Conservation (phyloP, 345 rosid species). For the Angophora floribunda region DNA sequence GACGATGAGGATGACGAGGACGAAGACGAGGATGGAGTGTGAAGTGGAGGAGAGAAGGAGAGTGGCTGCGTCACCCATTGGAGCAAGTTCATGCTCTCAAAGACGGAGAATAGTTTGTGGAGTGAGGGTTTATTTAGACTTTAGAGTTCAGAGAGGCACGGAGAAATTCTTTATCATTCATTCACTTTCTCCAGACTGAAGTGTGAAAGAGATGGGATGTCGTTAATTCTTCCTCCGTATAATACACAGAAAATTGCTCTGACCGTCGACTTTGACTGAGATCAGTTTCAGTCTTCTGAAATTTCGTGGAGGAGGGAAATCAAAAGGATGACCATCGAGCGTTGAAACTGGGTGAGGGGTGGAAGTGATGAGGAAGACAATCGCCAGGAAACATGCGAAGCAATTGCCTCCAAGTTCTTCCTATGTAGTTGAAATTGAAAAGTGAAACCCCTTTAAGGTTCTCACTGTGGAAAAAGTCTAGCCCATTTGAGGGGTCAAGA, state of each 20-base stretch:
- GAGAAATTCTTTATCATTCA: neutral
- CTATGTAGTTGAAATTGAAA: rapidly evolving
- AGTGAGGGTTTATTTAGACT: neutral
- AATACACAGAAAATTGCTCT: no score
- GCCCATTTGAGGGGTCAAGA: neutral
- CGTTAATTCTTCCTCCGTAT: no score
- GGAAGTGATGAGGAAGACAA: neutral
- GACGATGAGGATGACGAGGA: rapidly evolving
- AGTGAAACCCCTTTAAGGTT: neutral
- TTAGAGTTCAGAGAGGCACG: neutral
- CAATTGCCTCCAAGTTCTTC: neutral
- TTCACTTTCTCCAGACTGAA: neutral
- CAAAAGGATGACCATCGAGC: neutral
- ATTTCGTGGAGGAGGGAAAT: neutral
- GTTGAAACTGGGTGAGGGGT: rapidly evolving
- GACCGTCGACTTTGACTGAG: neutral
- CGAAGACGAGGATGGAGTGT: neutral
- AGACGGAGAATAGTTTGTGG: neutral
- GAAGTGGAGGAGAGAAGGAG: neutral
- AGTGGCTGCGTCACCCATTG: neutral
- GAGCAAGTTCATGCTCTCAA: neutral
- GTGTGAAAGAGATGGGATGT: neutral
- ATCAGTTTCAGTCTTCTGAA: neutral
- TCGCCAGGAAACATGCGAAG: neutral
- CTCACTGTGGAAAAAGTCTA: neutral